Evolutionary conservation across 1,139 yeast species (phyloP), one percentile per base, ranked within the genome.

Genomic region (Suhomyces anneliseae): DNA sequence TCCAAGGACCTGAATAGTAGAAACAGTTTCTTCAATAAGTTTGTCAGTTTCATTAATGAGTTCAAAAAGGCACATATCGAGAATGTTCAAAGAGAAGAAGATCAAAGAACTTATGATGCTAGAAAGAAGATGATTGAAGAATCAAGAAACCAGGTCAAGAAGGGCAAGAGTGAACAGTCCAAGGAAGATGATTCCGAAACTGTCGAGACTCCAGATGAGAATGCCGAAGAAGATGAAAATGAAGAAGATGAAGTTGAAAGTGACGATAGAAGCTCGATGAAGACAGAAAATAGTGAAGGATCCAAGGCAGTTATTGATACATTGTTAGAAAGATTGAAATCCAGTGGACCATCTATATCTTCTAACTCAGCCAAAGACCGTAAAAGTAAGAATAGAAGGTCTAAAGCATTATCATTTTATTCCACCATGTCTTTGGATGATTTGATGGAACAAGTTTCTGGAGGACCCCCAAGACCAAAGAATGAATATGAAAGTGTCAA

Each of bases 1-100:
- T 74, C 82, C 1, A 64, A 68, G 5, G 95, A 89, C 58, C 59
- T 71, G 7, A 69, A 72, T 48, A 68, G 77, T 43, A 58, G 74
- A 40, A 69, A 68, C 45, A 57, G 61, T 1, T 76, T 76, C 48
- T 74, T 71, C 49, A 61, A 58, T 38, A 76, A 75, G 52, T 65
- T 76, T 50, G 63, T 66, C 33, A 44, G 55, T 4, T 76, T 76
- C 54, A 71, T 75, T 2, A 52, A 55, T 26, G 80, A 76, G 47
- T 75, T 72, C 53, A 75, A 72, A 53, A 68, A 62, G 49, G 79
- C 76, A 2, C 79, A 75, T 49, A 59, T 72, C n/a, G 80, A 75
- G 45, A 76, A 76, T 48, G 62, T 76, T 31, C 79, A 74, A 55
- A 61, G 68, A 46, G 81, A 76, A 56, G 81, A 76, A 58, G 80